Percentiles rank a stretch among this genome's conserved stretches.
phyloP scores from a whole-genome alignment of 768 basidiomycete species.

The Pisolithus microcarpus region DNA sequence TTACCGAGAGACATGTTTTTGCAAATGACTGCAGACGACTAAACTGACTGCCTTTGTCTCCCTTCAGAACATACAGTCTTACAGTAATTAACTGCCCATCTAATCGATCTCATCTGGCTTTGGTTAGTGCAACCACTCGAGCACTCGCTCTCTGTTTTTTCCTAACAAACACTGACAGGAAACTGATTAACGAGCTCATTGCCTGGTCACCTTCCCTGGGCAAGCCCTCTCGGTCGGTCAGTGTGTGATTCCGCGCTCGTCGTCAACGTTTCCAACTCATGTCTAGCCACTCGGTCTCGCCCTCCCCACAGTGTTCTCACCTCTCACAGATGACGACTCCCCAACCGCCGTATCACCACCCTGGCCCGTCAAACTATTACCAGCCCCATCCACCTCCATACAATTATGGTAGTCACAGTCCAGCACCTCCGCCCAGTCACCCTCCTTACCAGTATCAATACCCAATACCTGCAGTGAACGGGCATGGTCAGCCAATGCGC shows the following conservation, averaged over 20 bases:
- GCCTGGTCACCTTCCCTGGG: no score
- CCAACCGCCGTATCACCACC: slow-evolving; percentile 22
- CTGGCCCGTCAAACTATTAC: slow-evolving; percentile 23
- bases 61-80: no score
- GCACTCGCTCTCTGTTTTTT: no score
- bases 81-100: no score
- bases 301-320: not conserved
- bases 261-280: no score
- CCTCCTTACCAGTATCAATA: slow-evolving; percentile 33
- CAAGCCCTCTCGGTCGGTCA: no score
- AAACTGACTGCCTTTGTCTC: no score
- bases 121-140: no score
- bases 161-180: no score
- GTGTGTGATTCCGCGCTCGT: no score
- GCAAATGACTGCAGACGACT: slow-evolving; percentile 1
- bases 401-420: slow-evolving; percentile 22
- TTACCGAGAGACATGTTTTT: not conserved
- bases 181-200: no score
- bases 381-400: slow-evolving; percentile 18
- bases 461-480: slow-evolving; percentile 36
- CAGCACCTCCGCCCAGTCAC: slow-evolving; percentile 22
- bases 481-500: slow-evolving; percentile 28
- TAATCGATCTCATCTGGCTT: no score
- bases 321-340: slow-evolving; percentile 14
- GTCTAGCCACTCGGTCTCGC: not conserved